Evolutionary conservation across 23 red algal genomes (phyloP).

Genomic region (Gracilariopsis chorda): DNA sequence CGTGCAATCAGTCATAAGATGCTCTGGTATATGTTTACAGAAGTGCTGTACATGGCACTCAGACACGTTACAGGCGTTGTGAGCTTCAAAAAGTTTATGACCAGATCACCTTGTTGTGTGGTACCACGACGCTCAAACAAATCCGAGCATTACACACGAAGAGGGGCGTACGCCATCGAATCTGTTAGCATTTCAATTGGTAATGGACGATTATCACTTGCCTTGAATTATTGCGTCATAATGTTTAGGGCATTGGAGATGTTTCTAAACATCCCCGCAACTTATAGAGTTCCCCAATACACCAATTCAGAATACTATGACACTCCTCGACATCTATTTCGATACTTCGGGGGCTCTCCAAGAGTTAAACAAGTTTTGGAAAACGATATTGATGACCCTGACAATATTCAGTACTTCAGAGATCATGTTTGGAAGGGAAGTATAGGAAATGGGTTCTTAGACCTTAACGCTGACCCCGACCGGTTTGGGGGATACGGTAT

Average conservation of each 20-base stretch:
- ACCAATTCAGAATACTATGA: background rate
- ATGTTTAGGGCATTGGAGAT: background rate
- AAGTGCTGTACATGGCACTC: background rate
- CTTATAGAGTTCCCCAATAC: background rate
- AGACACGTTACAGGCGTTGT: background rate
- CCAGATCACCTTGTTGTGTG: background rate
- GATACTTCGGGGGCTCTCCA: background rate
- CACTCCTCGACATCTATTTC: background rate
- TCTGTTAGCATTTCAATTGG: background rate
- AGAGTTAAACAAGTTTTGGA: background rate
- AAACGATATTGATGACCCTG: background rate
- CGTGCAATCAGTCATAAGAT: background rate
- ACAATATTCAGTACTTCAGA: background rate
- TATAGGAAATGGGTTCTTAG: background rate
- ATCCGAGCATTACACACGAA: background rate
- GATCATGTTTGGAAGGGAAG: background rate
- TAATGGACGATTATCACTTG: background rate
- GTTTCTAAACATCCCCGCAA: background rate
- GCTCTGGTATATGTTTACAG: background rate
- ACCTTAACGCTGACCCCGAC: background rate
- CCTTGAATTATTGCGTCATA: background rate
- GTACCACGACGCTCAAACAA: background rate
- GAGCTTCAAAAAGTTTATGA: background rate
- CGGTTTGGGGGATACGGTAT: background rate
- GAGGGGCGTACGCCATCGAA: background rate